Evolutionary conservation across 2,329 filamentous ascomycete genomes (phyloP), one percentile per base, ranked within the genome.

Genomic region (Lecanicillium sp.): DNA sequence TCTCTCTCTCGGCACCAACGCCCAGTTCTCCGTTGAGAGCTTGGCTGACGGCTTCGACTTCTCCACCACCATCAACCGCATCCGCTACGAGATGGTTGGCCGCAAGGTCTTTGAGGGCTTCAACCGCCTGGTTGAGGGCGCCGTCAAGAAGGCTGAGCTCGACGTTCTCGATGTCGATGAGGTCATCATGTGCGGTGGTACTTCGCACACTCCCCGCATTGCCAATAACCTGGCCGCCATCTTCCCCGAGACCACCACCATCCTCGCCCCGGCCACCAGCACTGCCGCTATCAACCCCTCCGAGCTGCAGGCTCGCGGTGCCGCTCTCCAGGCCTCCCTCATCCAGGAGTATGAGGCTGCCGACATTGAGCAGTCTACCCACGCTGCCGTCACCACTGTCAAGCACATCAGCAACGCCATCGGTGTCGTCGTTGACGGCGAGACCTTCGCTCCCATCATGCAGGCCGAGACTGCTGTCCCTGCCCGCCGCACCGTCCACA

Each of bases 321-420:
- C 93, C 52, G 91, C 93, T 26, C 89, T 98, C 59, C 93, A 98
- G 72, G 93, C 93, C 30, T 94, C 85, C 52, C 75, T 98, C 54
- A 89, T 98, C 66, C 84, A 90, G 67, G 91, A 95, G 68, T 98
- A 95, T 68, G 93, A 98, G 60, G 78, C 82, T 57, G 84, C 89
- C 56, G 91, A 97, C 64, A 94, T 98, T 58, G 87, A 94, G 65
- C 90, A 96, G 76, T 95, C 88, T 54, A 95, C 90, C 40, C 91
- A 98, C 74, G 85, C 93, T 44, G 88, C 90, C 63, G 90, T 98
- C 55, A 96, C 91, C 27, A 91, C 90, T 14, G 90, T 94, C 44
- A 89, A 90, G 59, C 93, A 98, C 73, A 83, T 95, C 54, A 77
- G 81, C 58, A 86, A 90, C 63, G 87, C 91, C 53, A 87, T 98